phyloP scores from a whole-genome alignment of 805 yeast species.

The Schwanniomyces pseudopolymorphus region DNA sequence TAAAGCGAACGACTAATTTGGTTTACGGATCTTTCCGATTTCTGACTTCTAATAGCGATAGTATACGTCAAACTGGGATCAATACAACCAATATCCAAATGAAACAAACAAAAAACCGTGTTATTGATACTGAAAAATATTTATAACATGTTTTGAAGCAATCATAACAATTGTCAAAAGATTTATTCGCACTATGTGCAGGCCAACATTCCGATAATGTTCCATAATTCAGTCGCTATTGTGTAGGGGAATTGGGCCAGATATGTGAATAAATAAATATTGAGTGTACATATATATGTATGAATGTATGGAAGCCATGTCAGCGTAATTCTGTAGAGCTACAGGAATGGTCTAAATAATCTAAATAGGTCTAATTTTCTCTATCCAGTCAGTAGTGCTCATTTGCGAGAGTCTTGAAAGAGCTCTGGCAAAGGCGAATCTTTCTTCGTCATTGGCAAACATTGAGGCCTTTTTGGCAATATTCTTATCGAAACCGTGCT shows the following conservation, averaged over 20 bases:
- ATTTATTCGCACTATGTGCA: not conserved
- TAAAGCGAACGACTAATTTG: not conserved
- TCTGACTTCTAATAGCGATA: not conserved
- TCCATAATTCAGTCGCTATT: not conserved
- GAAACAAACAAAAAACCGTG: not conserved
- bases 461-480: constrained; percentile 69
- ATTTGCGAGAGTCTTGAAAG: constrained; percentile 86
- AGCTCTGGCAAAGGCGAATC: constrained; percentile 96
- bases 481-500: constrained; percentile 74
- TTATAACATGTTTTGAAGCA: not conserved
- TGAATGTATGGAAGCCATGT: not conserved
- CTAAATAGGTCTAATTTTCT: constrained; percentile 21
- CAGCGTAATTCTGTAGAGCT: no score
- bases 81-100: not conserved
- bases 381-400: constrained; percentile 93
- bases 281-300: not conserved
- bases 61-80: not conserved
- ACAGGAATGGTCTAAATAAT: not conserved
- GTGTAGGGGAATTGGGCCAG: not conserved
- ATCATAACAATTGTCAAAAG: not conserved
- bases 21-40: not conserved
- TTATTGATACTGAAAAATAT: not conserved
- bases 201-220: not conserved
- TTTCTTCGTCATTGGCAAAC: constrained; percentile 92
- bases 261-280: not conserved